These are phyloP conservation scores for Penicillium sp. DNA, from an alignment of 2,329 filamentous ascomycete species.

Conservation along the genomic window DNA sequence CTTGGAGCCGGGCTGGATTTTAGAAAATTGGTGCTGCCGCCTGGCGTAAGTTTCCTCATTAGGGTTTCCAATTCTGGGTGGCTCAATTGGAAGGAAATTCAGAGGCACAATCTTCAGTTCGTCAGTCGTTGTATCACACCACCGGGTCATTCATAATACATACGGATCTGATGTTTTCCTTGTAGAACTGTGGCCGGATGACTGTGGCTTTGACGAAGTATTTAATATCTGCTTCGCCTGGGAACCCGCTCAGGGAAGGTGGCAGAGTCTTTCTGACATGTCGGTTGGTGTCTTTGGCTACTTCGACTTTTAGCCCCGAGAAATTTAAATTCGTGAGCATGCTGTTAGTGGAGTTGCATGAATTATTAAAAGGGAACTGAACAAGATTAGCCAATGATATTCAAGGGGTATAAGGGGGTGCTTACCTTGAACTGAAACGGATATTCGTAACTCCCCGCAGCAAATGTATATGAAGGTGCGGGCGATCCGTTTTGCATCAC, in stretches of 20 bases:
- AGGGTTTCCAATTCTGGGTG: slow-evolving; percentile 68
- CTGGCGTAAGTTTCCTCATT: slow-evolving; percentile 83
- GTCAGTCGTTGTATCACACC: background rate
- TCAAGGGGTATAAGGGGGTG: background rate
- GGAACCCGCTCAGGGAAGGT: slow-evolving; percentile 84
- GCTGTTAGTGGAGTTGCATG: slow-evolving; percentile 48
- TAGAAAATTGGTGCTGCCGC: slow-evolving; percentile 64
- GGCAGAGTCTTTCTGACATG: slow-evolving; percentile 88
- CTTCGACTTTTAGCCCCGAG: slow-evolving; percentile 47
- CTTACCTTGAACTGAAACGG: slow-evolving; percentile 53
- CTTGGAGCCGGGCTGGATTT: slow-evolving; percentile 42
- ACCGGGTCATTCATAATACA: slow-evolving; percentile 11
- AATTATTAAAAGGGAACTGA: slow-evolving; percentile 54
- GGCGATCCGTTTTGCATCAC: slow-evolving; percentile 39
- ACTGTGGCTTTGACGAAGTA: slow-evolving; percentile 98
- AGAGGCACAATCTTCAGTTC: slow-evolving; percentile 56
- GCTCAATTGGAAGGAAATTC: slow-evolving; percentile 91
- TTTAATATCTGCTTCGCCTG: slow-evolving; percentile 82
- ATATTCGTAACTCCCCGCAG: slow-evolving; percentile 50
- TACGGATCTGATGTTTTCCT: slow-evolving; percentile 76
- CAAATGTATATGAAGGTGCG: slow-evolving; percentile 46
- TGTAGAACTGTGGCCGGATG: slow-evolving; percentile 82
- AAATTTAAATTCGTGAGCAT: slow-evolving; percentile 50
- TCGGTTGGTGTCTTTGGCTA: slow-evolving; percentile 46
- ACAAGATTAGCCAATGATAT: background rate